Evolutionary conservation across 495 filamentous ascomycete species (phyloP).

Genomic region (Aspergillus carlsbadensis): DNA sequence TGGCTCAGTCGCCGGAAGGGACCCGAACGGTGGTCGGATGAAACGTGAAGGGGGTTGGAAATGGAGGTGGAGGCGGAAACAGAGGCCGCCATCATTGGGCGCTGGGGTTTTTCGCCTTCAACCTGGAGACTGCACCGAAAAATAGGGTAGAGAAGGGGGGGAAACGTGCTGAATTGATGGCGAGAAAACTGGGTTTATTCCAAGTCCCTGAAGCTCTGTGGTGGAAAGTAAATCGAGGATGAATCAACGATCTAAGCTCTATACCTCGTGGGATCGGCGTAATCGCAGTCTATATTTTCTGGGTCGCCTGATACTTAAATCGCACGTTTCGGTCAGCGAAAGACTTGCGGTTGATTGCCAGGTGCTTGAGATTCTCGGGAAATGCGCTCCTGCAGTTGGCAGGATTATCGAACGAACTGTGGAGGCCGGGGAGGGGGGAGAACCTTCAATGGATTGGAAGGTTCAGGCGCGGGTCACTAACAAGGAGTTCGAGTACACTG

Average conservation of each 20-base stretch:
- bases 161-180: not conserved
- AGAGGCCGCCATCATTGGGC: constrained; percentile 37
- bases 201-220: not conserved
- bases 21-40: constrained; percentile 49
- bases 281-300: constrained; percentile 17
- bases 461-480: not conserved
- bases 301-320: constrained; percentile 4
- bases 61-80: constrained; percentile 44
- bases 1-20: constrained; percentile 72
- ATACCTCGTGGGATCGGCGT: constrained; percentile 17
- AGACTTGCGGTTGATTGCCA: not conserved
- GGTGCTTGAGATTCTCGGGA: not conserved
- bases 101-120: constrained; percentile 4
- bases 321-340: constrained; percentile 13
- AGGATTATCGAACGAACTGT: not conserved
- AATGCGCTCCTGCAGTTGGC: not conserved
- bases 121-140: not conserved
- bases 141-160: constrained; percentile 1
- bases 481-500: not conserved
- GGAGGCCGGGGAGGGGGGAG: not conserved
- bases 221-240: not conserved
- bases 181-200: not conserved
- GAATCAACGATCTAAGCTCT: not conserved
- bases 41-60: constrained; percentile 21
- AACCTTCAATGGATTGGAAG: not conserved